Evolutionary conservation across 345 rosid genomes (phyloP).

Genomic region (Eucalyptus urophylla): DNA sequence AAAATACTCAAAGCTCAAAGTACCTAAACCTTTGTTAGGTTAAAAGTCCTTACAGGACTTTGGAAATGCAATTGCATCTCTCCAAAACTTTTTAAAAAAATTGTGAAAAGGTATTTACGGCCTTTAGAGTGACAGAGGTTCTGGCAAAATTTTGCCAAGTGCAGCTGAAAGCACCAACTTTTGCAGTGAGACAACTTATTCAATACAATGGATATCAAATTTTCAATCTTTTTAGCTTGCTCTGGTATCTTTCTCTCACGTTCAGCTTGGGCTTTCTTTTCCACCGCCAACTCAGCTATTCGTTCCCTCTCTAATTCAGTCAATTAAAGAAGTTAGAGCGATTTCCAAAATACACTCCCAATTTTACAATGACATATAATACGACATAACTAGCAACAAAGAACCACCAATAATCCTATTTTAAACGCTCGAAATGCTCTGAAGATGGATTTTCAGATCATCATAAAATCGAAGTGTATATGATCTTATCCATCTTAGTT

Average conservation of each 20-base stretch:
- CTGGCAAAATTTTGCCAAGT: no score
- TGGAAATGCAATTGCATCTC: no score
- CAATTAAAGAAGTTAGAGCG: constrained; percentile 15
- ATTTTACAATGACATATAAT: not conserved
- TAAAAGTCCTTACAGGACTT: no score
- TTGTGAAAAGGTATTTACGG: no score
- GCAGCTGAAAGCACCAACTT: no score
- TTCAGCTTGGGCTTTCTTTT: constrained; percentile 85
- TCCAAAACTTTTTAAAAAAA: no score
- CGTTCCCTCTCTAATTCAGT: constrained; percentile 90
- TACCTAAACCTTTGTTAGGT: no score
- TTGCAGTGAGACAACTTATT: no score
- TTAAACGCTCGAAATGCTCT: constrained; percentile 62
- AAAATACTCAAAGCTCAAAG: no score
- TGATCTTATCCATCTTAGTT: not conserved
- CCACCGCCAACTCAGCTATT: constrained; percentile 80
- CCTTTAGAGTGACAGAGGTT: no score
- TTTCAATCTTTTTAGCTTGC: constrained; percentile 87
- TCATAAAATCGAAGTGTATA: not conserved
- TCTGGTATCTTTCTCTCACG: constrained; percentile 76
- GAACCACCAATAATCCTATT: constrained; percentile 29
- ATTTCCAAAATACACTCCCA: not conserved
- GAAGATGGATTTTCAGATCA: not conserved
- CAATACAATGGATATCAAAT: constrained; percentile 78
- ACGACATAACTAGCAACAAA: not conserved